These are phyloP conservation scores for Fusarium napiforme DNA, from an alignment of 2,329 filamentous ascomycete species.

Conservation along the genomic window DNA sequence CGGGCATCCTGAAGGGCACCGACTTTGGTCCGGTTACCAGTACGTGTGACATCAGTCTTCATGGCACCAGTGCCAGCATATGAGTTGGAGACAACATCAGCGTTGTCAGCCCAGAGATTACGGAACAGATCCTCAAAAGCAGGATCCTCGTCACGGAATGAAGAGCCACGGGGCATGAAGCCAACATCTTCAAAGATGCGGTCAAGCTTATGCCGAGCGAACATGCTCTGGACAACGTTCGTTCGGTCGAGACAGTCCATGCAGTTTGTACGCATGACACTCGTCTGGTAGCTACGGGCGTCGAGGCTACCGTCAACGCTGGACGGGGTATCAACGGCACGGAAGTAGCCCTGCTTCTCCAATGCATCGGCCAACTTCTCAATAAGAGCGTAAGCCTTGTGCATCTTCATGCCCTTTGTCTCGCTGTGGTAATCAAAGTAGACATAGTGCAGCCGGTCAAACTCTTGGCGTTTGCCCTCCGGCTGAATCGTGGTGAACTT, in stretches of 20 bases:
- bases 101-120: constrained; percentile 98
- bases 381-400: constrained; percentile 87
- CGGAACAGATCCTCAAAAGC: constrained; percentile 92
- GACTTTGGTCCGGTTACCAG: constrained; percentile 85
- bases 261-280: constrained; percentile 96
- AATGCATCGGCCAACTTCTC: constrained; percentile 83
- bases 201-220: constrained; percentile 88
- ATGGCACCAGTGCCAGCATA: constrained; percentile 97
- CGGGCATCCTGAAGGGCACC: constrained; percentile 88
- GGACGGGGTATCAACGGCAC: constrained; percentile 85
- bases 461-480: constrained; percentile 67
- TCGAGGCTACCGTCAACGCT: constrained; percentile 78
- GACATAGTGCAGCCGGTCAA: constrained; percentile 91
- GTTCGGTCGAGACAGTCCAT: constrained; percentile 99
- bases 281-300: constrained; percentile 82
- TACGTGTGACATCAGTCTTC: constrained; percentile 98
- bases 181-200: constrained; percentile 89
- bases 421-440: constrained; percentile 99
- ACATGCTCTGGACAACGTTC: constrained; percentile 97
- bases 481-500: constrained; percentile 84
- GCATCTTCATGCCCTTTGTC: constrained; percentile 94
- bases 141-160: constrained; percentile 78
- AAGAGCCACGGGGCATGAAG: constrained; percentile 78
- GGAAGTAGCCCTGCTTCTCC: constrained; percentile 87
- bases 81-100: constrained; percentile 89